Conservation (phyloP, 345 rosid species). For the Eutrema japonicum region DNA sequence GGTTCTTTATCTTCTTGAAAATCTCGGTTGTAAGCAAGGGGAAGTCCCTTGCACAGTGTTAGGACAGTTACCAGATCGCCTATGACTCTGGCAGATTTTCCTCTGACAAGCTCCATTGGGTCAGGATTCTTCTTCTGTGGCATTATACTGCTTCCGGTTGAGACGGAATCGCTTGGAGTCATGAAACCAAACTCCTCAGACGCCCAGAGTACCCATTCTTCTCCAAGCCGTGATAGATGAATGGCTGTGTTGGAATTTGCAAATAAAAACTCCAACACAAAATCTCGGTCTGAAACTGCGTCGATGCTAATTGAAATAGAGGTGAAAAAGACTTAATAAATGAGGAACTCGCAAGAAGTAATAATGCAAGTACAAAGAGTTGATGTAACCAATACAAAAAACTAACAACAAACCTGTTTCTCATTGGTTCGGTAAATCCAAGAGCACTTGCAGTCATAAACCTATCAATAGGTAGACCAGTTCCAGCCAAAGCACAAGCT, state of each 20-base stretch:
- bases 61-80: slow-evolving; percentile 85
- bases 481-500: slow-evolving; percentile 98
- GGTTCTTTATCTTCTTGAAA: slow-evolving; percentile 99
- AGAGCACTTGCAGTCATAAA: slow-evolving; percentile 76
- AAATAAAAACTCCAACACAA: slow-evolving; percentile 77
- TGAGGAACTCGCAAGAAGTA: background rate
- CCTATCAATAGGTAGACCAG: slow-evolving; percentile 91
- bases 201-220: slow-evolving; percentile 99
- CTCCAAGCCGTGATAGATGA: slow-evolving; percentile 95
- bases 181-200: slow-evolving; percentile 95
- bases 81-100: slow-evolving; percentile 86
- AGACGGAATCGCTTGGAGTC: slow-evolving; percentile 86
- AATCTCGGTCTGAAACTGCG: slow-evolving; percentile 97
- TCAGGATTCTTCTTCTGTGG: slow-evolving; percentile 99
- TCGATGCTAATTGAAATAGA: slow-evolving; percentile 60
- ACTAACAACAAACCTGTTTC: slow-evolving; percentile 71
- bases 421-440: slow-evolving; percentile 85
- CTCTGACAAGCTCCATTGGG: slow-evolving; percentile 97
- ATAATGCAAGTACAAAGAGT: slow-evolving; percentile 1
- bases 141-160: slow-evolving; percentile 98
- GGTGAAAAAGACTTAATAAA: background rate
- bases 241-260: slow-evolving; percentile 76
- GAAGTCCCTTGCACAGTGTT: slow-evolving; percentile 95
- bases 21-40: slow-evolving; percentile 94
- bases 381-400: slow-evolving; percentile 3